Evolutionary conservation across 2,329 filamentous ascomycete genomes (phyloP), one percentile per base, ranked within the genome.

Genomic region (Periconia sp.): DNA sequence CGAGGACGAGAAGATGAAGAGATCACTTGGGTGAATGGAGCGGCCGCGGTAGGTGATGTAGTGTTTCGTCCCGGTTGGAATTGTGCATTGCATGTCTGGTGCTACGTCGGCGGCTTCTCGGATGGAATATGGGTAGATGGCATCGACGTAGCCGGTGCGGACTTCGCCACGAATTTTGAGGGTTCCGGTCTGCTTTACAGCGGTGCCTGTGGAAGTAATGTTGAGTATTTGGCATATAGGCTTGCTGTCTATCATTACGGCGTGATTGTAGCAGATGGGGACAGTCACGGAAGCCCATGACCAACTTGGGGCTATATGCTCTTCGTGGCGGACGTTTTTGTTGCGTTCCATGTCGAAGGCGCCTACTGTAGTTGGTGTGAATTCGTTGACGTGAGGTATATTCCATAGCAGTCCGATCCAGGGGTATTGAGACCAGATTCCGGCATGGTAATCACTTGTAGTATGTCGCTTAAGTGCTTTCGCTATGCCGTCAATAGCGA

Each of bases 281-380:
- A 55, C 52, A 2, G 58, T 62, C 7, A 65, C 62, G n/a, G 55
- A 58, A 18, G 49, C 60, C 60, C 62, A 65, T 1, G 57, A 59
- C 62, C 62, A 65, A 47, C 52, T 58, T 1, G 62, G 62, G 8
- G 58, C 58, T 9, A 61, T 46, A 2, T 37, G 20, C 41, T 58
- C 44, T 20, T 54, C 47, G 33, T 62, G 61, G 17, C 61, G 53
- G n/a, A 58, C 55, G 41, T 45, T 46, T 15, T 33, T 17, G 41
- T 62, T 60, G 2, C 42, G 48, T 10, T 59, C 55, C 14, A 62
- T 18, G 17, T 56, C 50, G 52, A 58, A 61, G 19, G 53, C 54
- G 27, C 42, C 50, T 2, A 23, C 37, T 5, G 53, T 54, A 3
- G 53, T 57, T 33, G 49, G 40, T 3, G 42, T 46, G 19, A 50